Evolutionary conservation across 2,329 filamentous ascomycete species (phyloP).

Genomic region (Fusarium hostae): DNA sequence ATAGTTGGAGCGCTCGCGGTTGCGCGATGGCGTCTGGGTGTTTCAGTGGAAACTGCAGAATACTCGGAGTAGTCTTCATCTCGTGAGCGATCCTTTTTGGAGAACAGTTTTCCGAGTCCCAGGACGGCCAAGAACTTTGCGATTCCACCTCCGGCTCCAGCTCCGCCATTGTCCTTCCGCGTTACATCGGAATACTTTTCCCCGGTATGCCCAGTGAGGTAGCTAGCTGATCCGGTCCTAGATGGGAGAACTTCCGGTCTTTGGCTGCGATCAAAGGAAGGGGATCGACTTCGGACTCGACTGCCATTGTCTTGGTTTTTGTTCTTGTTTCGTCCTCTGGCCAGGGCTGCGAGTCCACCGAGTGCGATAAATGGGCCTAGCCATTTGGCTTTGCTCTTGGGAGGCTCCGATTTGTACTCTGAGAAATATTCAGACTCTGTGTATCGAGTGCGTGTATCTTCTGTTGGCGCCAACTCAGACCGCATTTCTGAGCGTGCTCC

Average conservation of each 20-base stretch:
- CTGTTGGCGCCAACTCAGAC: slow-evolving; percentile 56
- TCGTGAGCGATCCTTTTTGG: slow-evolving; percentile 60
- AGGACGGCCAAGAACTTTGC: slow-evolving; percentile 67
- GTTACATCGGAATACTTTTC: slow-evolving; percentile 71
- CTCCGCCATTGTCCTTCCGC: slow-evolving; percentile 45
- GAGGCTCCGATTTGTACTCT: slow-evolving; percentile 48
- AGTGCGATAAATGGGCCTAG: slow-evolving; percentile 65
- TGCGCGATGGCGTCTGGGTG: slow-evolving; percentile 61
- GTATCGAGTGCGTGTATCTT: slow-evolving; percentile 53
- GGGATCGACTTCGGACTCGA: slow-evolving; percentile 55
- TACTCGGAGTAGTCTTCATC: slow-evolving; percentile 74
- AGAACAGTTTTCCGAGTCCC: slow-evolving; percentile 70
- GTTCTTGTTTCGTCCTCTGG: slow-evolving; percentile 57
- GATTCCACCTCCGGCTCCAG: slow-evolving; percentile 62
- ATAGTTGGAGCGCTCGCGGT: slow-evolving; percentile 52
- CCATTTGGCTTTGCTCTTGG: slow-evolving; percentile 55
- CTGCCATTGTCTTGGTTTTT: slow-evolving; percentile 52
- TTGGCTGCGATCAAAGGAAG: slow-evolving; percentile 51
- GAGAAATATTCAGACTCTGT: slow-evolving; percentile 56
- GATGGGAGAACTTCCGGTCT: slow-evolving; percentile 64
- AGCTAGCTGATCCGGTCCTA: slow-evolving; percentile 65
- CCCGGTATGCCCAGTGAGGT: slow-evolving; percentile 56
- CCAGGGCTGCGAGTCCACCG: slow-evolving; percentile 60
- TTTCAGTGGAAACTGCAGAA: slow-evolving; percentile 71
- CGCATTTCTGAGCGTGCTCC: slow-evolving; percentile 65